Percentiles rank a stretch among this genome's conserved stretches.
Evolutionary conservation across 805 yeast genomes (phyloP).

Genomic region (Saturnispora quitensis): DNA sequence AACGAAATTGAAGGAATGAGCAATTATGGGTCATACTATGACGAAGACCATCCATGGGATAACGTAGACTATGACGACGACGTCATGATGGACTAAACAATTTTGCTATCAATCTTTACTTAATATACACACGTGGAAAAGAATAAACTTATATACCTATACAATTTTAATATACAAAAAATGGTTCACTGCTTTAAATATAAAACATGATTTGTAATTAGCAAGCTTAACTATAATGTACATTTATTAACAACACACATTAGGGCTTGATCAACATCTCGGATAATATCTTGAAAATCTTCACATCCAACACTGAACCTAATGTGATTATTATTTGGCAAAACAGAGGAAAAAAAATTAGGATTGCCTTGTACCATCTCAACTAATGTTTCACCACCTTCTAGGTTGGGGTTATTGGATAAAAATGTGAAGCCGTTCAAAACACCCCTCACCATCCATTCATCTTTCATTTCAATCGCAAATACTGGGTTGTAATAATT

Average conservation of each 20-base stretch:
- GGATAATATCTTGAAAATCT: conserved; percentile 40
- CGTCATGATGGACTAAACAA: conserved; percentile 7
- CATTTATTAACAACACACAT: conserved; percentile 13
- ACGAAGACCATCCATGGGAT: conserved; percentile 10
- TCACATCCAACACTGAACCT: conserved; percentile 49
- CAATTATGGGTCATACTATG: conserved; percentile 13
- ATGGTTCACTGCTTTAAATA: neutral
- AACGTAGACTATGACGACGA: conserved; percentile 6
- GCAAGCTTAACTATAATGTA: neutral
- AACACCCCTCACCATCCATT: conserved; percentile 30
- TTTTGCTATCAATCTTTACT: neutral
- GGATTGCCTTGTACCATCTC: conserved; percentile 33
- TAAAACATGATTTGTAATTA: neutral
- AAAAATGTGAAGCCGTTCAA: conserved; percentile 40
- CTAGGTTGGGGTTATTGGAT: conserved; percentile 39
- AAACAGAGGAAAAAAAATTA: conserved; percentile 17
- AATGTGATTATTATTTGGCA: conserved; percentile 23
- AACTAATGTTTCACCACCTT: conserved; percentile 44
- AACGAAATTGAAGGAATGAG: conserved; percentile 10
- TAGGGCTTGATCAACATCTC: conserved; percentile 37
- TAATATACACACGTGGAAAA: neutral
- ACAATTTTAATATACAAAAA: neutral
- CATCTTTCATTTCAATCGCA: conserved; percentile 31
- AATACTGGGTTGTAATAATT: conserved; percentile 40
- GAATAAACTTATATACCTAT: neutral